Conservation (phyloP, 257 asterid genomes). For the Catharanthus roseus region DNA sequence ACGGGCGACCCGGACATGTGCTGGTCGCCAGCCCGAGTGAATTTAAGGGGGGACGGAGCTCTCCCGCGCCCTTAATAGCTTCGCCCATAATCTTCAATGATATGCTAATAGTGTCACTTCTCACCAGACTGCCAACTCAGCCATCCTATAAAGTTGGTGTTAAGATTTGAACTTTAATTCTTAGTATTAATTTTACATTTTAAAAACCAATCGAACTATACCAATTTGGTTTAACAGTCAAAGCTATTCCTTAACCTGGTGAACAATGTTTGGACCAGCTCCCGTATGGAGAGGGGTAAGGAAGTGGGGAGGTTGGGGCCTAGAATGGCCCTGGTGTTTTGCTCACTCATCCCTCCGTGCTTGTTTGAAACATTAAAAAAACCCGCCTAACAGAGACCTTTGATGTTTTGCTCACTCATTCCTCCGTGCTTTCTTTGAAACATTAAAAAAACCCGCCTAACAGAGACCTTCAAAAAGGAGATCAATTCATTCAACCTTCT, state of each 20-base stretch:
- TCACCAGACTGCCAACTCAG: too few relatives aligned
- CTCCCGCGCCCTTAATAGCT: too few relatives aligned
- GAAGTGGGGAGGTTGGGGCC: not conserved
- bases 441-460: slow-evolving; percentile 24
- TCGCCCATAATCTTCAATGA: too few relatives aligned
- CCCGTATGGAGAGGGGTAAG: not conserved
- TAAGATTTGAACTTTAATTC: too few relatives aligned
- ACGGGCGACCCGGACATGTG: too few relatives aligned
- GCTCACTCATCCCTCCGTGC: slow-evolving; percentile 5
- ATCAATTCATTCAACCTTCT: slow-evolving; percentile 7
- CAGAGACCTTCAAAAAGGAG: slow-evolving; percentile 11
- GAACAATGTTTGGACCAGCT: slow-evolving; percentile 15
- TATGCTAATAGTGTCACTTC: too few relatives aligned
- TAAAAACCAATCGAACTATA: too few relatives aligned
- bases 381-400: slow-evolving; percentile 20
- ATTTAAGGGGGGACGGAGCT: too few relatives aligned
- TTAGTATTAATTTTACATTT: too few relatives aligned
- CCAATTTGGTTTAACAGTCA: too few relatives aligned
- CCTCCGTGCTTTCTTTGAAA: slow-evolving; percentile 12
- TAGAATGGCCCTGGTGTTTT: not conserved
- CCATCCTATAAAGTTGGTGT: too few relatives aligned
- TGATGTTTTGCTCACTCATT: slow-evolving; percentile 2
- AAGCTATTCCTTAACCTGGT: slow-evolving; percentile 24
- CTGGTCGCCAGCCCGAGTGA: too few relatives aligned
- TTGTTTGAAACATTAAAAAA: slow-evolving; percentile 16